These are phyloP conservation scores for Canavalia ensiformis DNA, from an alignment of 306 rosid genomes.

Conservation along the genomic window DNA sequence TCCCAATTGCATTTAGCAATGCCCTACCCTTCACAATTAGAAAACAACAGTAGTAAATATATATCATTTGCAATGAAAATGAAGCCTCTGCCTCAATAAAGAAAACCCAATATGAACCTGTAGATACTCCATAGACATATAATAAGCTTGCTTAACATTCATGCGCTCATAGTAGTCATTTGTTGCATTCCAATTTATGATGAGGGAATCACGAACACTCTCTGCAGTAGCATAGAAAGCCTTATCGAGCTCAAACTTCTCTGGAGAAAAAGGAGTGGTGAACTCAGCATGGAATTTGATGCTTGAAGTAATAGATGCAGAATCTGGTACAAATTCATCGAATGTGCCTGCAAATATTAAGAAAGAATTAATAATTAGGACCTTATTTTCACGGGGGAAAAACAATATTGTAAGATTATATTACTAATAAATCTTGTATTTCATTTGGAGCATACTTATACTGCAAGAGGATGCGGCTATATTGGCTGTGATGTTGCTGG, in stretches of 20 bases:
- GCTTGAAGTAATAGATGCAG: conserved; percentile 78
- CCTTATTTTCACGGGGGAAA: not conserved
- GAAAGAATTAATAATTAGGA: conserved; percentile 14
- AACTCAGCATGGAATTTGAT: conserved; percentile 95
- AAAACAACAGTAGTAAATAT: conserved; percentile 16
- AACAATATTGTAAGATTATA: not conserved
- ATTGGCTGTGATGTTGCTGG: conserved; percentile 25
- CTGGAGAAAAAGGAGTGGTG: conserved; percentile 82
- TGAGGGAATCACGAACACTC: conserved; percentile 85
- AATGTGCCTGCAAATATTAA: conserved; percentile 46
- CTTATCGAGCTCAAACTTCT: conserved; percentile 73
- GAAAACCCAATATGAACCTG: conserved; percentile 71
- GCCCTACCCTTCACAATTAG: conserved; percentile 82
- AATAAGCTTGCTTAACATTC: conserved; percentile 91
- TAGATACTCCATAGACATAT: conserved; percentile 95
- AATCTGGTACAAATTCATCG: conserved; percentile 64
- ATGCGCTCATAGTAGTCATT: conserved; percentile 65
- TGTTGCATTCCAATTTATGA: conserved; percentile 89
- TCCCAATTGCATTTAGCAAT: conserved; percentile 89
- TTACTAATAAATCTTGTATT: conserved; percentile 8
- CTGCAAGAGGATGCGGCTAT: conserved; percentile 25
- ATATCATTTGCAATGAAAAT: conserved; percentile 32
- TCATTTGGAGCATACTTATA: not conserved
- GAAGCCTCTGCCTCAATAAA: conserved; percentile 16
- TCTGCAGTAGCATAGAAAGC: conserved; percentile 88